Percentiles rank a stretch among this genome's conserved stretches.
These are phyloP conservation scores for Dictyostelium capitatum DNA, from an alignment of 78 protist species.

Conservation along the genomic window DNA sequence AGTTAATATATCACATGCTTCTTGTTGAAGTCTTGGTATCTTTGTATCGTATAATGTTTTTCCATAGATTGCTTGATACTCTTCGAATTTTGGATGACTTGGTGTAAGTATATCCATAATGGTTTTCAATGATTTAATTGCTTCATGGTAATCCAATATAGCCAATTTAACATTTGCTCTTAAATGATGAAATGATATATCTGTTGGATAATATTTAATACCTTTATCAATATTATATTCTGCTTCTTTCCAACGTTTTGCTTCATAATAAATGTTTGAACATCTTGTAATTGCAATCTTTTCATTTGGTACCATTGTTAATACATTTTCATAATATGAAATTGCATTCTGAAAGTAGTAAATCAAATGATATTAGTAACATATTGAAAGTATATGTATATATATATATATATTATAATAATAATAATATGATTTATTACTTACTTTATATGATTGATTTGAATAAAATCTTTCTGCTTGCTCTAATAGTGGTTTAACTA, in stretches of 20 bases:
- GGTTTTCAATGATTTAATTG: constrained; percentile 18
- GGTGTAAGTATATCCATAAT: not conserved
- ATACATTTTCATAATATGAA: constrained; percentile 1
- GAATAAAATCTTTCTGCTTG: constrained; percentile 12
- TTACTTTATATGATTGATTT: constrained; percentile 43
- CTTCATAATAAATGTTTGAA: constrained; percentile 52
- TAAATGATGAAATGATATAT: not conserved
- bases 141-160: constrained; percentile 26
- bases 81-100: constrained; percentile 9
- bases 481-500: constrained; percentile 25
- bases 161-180: not conserved
- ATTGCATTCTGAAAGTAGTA: constrained; percentile 1
- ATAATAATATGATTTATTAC: not conserved
- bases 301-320: constrained; percentile 42
- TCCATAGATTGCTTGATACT: constrained; percentile 33
- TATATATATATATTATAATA: not conserved
- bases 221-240: constrained; percentile 23
- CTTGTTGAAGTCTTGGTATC: constrained; percentile 15
- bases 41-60: constrained; percentile 31
- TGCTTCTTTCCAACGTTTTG: constrained; percentile 35
- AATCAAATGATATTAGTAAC: not conserved
- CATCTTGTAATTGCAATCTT: constrained; percentile 13
- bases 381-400: not conserved
- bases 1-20: constrained; percentile 31
- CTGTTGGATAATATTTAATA: constrained; percentile 29